Conservation (phyloP, 2,329 filamentous ascomycete genomes). For the Trichoderma sp. region DNA sequence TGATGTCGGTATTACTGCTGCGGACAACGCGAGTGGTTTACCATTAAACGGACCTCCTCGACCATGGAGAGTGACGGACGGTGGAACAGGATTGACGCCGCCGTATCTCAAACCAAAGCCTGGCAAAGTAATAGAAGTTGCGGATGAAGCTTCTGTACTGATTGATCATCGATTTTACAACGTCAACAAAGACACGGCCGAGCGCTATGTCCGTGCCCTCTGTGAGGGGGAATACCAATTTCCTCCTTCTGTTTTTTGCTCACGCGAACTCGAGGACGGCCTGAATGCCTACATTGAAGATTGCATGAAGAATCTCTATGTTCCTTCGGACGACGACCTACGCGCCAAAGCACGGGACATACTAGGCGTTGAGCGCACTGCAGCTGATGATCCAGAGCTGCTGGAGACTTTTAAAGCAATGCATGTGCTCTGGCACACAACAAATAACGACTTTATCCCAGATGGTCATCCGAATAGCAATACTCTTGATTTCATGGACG, state of each 20-base stretch:
- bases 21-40: background rate
- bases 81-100: background rate
- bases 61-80: slow-evolving; percentile 1
- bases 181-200: slow-evolving; percentile 4
- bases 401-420: slow-evolving; percentile 6
- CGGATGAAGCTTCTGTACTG: background rate
- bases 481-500: background rate
- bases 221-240: background rate
- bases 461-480: background rate
- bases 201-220: background rate
- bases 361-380: slow-evolving; percentile 1
- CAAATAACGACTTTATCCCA: background rate
- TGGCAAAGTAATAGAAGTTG: background rate
- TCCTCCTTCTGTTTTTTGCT: slow-evolving; percentile 7
- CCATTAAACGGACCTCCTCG: background rate
- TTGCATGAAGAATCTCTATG: background rate
- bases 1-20: background rate
- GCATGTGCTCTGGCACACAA: background rate
- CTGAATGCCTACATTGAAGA: slow-evolving; percentile 6
- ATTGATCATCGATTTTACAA: background rate
- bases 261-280: slow-evolving; percentile 8
- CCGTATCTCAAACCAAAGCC: background rate
- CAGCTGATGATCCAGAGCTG: background rate
- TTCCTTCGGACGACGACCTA: slow-evolving; percentile 9
- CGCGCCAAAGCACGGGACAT: slow-evolving; percentile 3